phyloP scores from a whole-genome alignment of 352 stramenopile genomes.

The Phytopythium chamaehyphon region DNA sequence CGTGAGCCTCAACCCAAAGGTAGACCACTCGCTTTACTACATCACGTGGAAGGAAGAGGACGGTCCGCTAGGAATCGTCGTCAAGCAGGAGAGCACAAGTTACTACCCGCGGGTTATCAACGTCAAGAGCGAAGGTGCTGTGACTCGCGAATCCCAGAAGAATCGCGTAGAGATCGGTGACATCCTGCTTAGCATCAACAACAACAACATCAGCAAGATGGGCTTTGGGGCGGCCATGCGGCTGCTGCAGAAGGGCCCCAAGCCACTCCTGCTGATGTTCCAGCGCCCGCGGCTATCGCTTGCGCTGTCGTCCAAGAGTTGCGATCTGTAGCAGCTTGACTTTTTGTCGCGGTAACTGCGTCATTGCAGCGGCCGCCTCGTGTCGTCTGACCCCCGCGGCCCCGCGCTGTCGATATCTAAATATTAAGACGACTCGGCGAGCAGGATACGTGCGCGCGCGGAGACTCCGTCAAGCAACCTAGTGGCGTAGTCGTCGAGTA shows the following conservation, averaged over 20 bases:
- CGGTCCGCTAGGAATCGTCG: slow-evolving; percentile 78
- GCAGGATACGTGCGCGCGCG: no score
- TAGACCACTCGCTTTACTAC: slow-evolving; percentile 84
- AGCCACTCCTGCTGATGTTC: slow-evolving; percentile 86
- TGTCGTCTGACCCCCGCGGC: no score
- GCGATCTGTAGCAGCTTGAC: slow-evolving; percentile 22
- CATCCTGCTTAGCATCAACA: slow-evolving; percentile 84
- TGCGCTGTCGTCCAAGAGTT: slow-evolving; percentile 25
- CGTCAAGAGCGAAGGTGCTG: slow-evolving; percentile 84
- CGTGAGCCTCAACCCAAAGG: slow-evolving; percentile 78
- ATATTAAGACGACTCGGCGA: no score
- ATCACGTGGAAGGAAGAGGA: slow-evolving; percentile 90
- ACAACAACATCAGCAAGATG: slow-evolving; percentile 91
- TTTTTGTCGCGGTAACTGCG: no score
- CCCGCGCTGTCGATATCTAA: no score
- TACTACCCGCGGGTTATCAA: slow-evolving; percentile 88
- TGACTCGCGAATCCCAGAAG: slow-evolving; percentile 76
- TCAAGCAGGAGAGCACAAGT: slow-evolving; percentile 83
- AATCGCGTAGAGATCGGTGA: slow-evolving; percentile 82
- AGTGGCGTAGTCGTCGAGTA: no score
- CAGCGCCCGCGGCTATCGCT: slow-evolving; percentile 53
- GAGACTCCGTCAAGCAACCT: no score
- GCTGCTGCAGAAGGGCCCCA: slow-evolving; percentile 80
- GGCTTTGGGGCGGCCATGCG: slow-evolving; percentile 84
- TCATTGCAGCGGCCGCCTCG: no score